Percentiles rank a stretch among this genome's conserved stretches.
Conservation (phyloP, 768 basidiomycete species). For the Leccinum subgranulosum region DNA sequence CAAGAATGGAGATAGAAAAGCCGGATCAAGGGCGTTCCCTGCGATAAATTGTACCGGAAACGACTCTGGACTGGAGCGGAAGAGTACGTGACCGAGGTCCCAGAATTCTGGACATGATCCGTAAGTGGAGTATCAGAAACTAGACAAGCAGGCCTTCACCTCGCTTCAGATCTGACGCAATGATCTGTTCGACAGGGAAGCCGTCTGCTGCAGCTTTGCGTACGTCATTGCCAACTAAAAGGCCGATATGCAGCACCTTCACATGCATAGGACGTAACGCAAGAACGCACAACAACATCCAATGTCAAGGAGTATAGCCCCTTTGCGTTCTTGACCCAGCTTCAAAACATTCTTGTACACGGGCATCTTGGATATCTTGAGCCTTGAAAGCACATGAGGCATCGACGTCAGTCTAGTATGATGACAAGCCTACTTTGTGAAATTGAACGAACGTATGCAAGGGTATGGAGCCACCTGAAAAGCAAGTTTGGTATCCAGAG, state of each 20-base stretch:
- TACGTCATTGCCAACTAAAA: conserved; percentile 40
- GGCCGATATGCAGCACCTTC: not conserved
- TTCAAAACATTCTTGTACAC: conserved; percentile 30
- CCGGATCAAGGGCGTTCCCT: conserved; percentile 52
- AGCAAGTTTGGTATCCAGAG: not conserved
- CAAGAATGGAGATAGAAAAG: conserved; percentile 35
- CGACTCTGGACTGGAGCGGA: conserved; percentile 46
- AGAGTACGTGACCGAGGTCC: conserved; percentile 61
- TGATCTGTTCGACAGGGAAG: conserved; percentile 35
- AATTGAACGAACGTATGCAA: conserved; percentile 20
- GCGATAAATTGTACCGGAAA: conserved; percentile 55
- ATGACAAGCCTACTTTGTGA: conserved; percentile 12
- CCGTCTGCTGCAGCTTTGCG: conserved; percentile 41
- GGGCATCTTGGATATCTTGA: conserved; percentile 18
- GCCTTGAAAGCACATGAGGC: conserved; percentile 7
- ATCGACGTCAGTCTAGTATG: not conserved
- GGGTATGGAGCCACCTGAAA: conserved; percentile 22
- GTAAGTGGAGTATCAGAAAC: not conserved
- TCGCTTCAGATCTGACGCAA: conserved; percentile 38
- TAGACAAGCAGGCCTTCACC: conserved; percentile 22
- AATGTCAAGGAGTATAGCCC: conserved; percentile 42
- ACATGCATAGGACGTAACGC: not conserved
- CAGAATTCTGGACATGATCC: conserved; percentile 45
- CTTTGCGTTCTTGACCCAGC: conserved; percentile 34
- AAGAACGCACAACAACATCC: conserved; percentile 40